These are phyloP conservation scores for Sphaceloma murrayae DNA, from an alignment of 2,329 filamentous ascomycete genomes.

Conservation along the genomic window DNA sequence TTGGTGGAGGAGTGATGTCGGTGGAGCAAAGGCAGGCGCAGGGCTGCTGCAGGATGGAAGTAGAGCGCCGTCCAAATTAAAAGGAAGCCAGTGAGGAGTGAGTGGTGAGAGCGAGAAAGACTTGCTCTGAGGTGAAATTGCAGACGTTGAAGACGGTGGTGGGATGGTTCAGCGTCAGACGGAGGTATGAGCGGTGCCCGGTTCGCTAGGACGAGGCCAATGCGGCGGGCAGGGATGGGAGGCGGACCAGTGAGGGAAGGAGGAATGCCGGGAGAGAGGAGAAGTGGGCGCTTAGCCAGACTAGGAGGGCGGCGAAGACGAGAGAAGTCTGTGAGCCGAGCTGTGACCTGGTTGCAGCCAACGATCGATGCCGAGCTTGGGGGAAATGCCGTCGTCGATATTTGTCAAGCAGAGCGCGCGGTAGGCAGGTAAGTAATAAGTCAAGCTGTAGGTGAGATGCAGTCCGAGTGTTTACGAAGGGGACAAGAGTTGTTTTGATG, in stretches of 20 bases:
- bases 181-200: constrained; percentile 5
- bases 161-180: constrained; percentile 15
- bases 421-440: no score
- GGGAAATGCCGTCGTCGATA: no score
- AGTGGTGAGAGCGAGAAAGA: neutral
- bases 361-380: no score
- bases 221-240: constrained; percentile 13
- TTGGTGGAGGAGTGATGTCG: neutral
- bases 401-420: no score
- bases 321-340: constrained; percentile 4
- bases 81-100: constrained; percentile 15
- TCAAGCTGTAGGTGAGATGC: no score
- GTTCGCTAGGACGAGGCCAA: constrained; percentile 15
- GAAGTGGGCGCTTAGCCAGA: constrained; percentile 10
- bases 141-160: constrained; percentile 13
- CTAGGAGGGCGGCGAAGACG: neutral
- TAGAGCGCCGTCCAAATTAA: constrained; percentile 13
- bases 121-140: constrained; percentile 15
- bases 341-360: no score
- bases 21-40: constrained; percentile 4
- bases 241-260: neutral
- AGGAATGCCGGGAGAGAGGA: neutral
- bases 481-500: no score
- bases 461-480: no score
- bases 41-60: constrained; percentile 8